Percentiles rank a stretch among this genome's conserved stretches.
Conservation (phyloP, 257 asterid species). For the Handroanthus guayacan region DNA sequence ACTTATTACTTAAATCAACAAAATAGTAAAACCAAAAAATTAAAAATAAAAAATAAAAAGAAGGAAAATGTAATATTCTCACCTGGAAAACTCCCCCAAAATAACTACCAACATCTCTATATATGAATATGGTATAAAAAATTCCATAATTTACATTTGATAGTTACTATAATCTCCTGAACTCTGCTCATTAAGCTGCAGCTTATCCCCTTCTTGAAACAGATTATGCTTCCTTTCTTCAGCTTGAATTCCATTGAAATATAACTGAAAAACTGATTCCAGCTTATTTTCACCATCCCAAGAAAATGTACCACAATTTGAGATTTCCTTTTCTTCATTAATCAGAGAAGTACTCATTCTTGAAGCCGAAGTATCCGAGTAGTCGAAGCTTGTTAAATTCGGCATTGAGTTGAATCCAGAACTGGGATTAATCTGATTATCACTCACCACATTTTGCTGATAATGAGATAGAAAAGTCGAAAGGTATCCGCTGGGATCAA, state of each 20-base stretch:
- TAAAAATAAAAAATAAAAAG: background rate
- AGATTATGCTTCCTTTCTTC: constrained; percentile 40
- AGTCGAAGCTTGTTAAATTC: constrained; percentile 43
- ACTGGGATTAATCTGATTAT: constrained; percentile 26
- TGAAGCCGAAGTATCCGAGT: constrained; percentile 51
- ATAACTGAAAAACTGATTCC: constrained; percentile 46
- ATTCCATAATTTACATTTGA: constrained; percentile 37
- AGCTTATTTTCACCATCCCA: constrained; percentile 59
- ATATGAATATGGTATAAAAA: constrained; percentile 14
- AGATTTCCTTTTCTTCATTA: constrained; percentile 36
- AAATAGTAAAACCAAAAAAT: too few species aligned
- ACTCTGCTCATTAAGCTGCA: constrained; percentile 40
- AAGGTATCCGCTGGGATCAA: constrained; percentile 39
- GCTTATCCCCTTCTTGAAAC: constrained; percentile 36
- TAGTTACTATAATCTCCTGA: constrained; percentile 56
- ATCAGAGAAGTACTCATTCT: constrained; percentile 43
- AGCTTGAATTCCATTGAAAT: constrained; percentile 42
- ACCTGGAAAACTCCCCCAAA: constrained; percentile 36
- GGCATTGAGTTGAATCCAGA: constrained; percentile 51
- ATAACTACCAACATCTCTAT: constrained; percentile 39
- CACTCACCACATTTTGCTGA: constrained; percentile 32
- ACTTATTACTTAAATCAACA: constrained; percentile 20
- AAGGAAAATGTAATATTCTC: constrained; percentile 31
- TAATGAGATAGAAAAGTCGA: constrained; percentile 25
- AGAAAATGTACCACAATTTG: constrained; percentile 38